A percentile compares a stretch with the other conserved stretches of the same genome.
phyloP scores from a whole-genome alignment of 2,329 filamentous ascomycete genomes.

The Pyrenophora graminea region DNA sequence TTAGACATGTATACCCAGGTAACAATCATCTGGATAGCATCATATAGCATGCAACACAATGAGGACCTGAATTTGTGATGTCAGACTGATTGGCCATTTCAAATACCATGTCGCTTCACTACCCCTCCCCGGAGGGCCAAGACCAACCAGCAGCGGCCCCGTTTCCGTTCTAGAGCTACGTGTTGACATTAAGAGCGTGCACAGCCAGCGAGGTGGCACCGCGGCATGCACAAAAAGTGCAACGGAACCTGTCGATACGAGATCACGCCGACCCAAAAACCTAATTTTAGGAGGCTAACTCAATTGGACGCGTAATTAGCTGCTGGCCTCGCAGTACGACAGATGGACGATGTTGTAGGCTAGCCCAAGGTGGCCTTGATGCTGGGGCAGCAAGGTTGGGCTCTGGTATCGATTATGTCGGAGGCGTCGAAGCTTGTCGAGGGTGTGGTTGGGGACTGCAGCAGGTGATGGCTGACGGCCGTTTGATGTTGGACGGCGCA shows the following conservation, averaged over 20 bases:
- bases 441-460: constrained; percentile 3
- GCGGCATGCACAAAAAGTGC: background rate
- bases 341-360: background rate
- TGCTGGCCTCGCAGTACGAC: background rate
- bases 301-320: constrained; percentile 24
- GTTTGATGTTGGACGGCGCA: constrained; percentile 6
- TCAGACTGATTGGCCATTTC: no score
- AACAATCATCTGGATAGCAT: no score
- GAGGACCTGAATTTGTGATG: no score
- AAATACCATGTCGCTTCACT: constrained; percentile 3
- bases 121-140: background rate
- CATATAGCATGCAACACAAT: no score
- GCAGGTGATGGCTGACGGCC: constrained; percentile 2
- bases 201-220: constrained; percentile 1
- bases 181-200: constrained; percentile 7
- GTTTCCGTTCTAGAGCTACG: constrained; percentile 10
- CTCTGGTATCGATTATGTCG: constrained; percentile 17
- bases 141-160: constrained; percentile 2
- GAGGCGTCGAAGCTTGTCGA: background rate
- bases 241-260: constrained; percentile 16
- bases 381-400: constrained; percentile 8
- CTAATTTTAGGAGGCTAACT: constrained; percentile 20
- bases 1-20: no score
- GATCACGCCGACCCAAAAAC: constrained; percentile 6
- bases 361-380: no score